Evolutionary conservation across 495 filamentous ascomycete species (phyloP).

Genomic region (Penicillium pancosmium): DNA sequence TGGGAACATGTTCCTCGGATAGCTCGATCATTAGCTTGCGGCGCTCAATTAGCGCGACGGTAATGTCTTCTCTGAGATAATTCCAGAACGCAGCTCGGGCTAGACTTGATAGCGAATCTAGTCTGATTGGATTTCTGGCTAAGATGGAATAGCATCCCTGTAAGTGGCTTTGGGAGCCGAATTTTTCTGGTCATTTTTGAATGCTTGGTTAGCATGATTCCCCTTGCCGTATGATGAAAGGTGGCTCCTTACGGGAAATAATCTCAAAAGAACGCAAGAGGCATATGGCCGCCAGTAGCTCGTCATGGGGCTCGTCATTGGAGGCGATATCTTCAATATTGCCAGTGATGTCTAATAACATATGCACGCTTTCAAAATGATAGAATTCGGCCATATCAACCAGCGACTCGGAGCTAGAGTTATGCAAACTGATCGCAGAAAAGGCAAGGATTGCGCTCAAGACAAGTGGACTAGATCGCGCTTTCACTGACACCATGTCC

Average conservation of each 20-base stretch:
- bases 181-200: constrained; percentile 14
- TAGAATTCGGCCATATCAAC: constrained; percentile 24
- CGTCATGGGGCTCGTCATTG: constrained; percentile 30
- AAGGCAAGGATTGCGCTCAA: constrained; percentile 41
- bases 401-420: constrained; percentile 8
- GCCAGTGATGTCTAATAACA: constrained; percentile 15
- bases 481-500: constrained; percentile 29
- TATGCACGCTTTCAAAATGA: constrained; percentile 26
- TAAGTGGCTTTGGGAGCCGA: constrained; percentile 28
- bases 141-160: constrained; percentile 33
- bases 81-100: constrained; percentile 41
- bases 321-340: constrained; percentile 16
- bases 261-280: constrained; percentile 45
- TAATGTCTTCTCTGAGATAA: constrained; percentile 44
- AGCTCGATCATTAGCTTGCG: constrained; percentile 37
- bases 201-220: too few species aligned
- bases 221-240: neutral
- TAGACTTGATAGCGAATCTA: constrained; percentile 22
- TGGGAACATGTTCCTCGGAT: constrained; percentile 16
- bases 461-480: constrained; percentile 32
- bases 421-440: constrained; percentile 28
- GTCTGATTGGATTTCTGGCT: constrained; percentile 16
- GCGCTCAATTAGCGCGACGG: constrained; percentile 35
- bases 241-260: constrained; percentile 22
- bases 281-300: constrained; percentile 38